Conservation (phyloP, 2,329 filamentous ascomycete genomes). For the Arthrinium puccinioides region DNA sequence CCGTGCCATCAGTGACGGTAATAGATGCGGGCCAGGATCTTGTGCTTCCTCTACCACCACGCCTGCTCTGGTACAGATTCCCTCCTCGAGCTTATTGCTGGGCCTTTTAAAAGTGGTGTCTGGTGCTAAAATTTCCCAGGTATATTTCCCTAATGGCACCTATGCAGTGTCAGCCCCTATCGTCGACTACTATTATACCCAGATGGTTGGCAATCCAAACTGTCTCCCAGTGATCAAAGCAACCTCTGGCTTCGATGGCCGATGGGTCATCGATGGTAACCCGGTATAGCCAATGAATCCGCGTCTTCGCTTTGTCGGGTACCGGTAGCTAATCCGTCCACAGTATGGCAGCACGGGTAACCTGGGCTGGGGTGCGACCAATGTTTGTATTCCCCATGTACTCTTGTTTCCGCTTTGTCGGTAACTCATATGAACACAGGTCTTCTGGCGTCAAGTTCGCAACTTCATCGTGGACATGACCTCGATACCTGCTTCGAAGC, state of each 20-base stretch:
- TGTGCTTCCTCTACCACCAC: conserved; percentile 19
- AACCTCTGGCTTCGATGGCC: conserved; percentile 36
- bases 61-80: conserved; percentile 16
- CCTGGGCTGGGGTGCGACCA: conserved; percentile 45
- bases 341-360: conserved; percentile 29
- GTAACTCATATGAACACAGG: too few relatives aligned
- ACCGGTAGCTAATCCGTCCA: neutral
- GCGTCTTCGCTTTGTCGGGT: too few relatives aligned
- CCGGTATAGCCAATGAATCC: conserved; percentile 10
- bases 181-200: conserved; percentile 71
- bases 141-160: conserved; percentile 42
- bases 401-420: too few relatives aligned
- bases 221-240: conserved; percentile 47
- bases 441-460: conserved; percentile 49
- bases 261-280: conserved; percentile 41
- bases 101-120: too few relatives aligned
- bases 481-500: conserved; percentile 33
- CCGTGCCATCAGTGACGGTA: conserved; percentile 21
- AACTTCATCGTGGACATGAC: conserved; percentile 52
- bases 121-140: too few relatives aligned
- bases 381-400: too few relatives aligned
- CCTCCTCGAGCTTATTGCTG: too few relatives aligned
- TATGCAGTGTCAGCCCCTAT: conserved; percentile 67
- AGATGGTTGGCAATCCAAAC: conserved; percentile 44
- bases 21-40: conserved; percentile 17